Evolutionary conservation across 176 grass and related monocot genomes (phyloP), one percentile per base, ranked within the genome.

Genomic region (Zoysia japonica): DNA sequence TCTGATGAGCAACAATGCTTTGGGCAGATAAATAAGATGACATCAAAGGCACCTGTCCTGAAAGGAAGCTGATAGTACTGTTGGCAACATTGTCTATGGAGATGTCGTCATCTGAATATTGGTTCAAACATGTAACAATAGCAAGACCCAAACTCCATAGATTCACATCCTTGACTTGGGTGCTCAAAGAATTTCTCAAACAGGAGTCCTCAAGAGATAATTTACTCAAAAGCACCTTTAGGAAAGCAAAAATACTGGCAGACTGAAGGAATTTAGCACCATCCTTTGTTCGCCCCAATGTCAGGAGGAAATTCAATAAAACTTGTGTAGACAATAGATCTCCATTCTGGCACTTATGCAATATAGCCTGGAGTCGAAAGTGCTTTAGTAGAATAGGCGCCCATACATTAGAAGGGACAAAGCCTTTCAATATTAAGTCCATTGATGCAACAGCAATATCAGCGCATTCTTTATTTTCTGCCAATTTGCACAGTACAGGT

Each of bases 181-280:
- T 65, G 15, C 50, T 77, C 75, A 86, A 80, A 46, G 80, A 79
- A 83, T 93, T 86, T 77, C 67, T 74, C 19, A 88, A 82, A 68
- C 67, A 87, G 61, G 85, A 80, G 6, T 79, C 81, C 49, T 79
- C 80, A 45, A 80, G 70, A 85, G 80, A 69, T 59, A 92, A 74
- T 54, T 88, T 80, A 78, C 66, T 85, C 46, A 98, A 86, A 75
- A 94, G 65, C 13, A 77, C 36, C 81, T 89, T 98, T 68, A 94
- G 77, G 70, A 91, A 92, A 71, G 89, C 85, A 68, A 94, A 86
- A 82, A 94, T 83, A 80, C 90, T 91, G 71, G 85, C 70, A 35
- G 83, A 94, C 75, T 83, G 86, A 81, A 98, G 92, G 74, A 98
- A 78, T 85, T 90, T 85, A 51, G 89, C 95, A 83, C 95, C 95